Evolutionary conservation across 208 protist species (phyloP).

Genomic region (Leishmania amazonensis): DNA sequence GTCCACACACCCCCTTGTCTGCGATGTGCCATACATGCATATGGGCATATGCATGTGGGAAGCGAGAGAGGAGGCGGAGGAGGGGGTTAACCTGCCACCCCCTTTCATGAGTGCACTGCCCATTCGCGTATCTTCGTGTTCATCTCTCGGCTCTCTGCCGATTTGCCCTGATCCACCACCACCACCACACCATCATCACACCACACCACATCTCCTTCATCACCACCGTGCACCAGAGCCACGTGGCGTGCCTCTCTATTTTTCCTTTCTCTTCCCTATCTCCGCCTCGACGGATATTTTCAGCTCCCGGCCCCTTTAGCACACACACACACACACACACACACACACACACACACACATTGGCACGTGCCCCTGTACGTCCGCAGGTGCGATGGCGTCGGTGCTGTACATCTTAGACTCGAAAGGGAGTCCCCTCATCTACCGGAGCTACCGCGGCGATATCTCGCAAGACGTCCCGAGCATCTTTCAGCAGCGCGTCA

Average conservation of each 20-base stretch:
- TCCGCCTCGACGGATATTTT: not conserved
- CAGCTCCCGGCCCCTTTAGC: not conserved
- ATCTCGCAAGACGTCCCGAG: slow-evolving; percentile 84
- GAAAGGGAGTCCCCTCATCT: slow-evolving; percentile 95
- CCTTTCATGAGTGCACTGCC: not conserved
- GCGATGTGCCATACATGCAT: not conserved
- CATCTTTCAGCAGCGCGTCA: slow-evolving; percentile 87
- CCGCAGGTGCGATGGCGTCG: slow-evolving; percentile 74
- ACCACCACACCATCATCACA: not conserved
- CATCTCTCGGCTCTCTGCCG: not conserved
- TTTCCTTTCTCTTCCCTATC: not conserved
- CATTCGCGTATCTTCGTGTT: not conserved
- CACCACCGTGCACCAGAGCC: not conserved
- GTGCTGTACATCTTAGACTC: slow-evolving; percentile 94
- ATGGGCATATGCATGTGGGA: not conserved
- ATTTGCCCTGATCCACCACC: not conserved
- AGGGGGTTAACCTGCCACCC: not conserved
- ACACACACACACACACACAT: slow-evolving; percentile 4
- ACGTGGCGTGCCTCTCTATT: not conserved
- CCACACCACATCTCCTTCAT: not conserved
- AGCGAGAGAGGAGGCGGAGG: not conserved
- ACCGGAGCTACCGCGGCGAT: slow-evolving; percentile 96
- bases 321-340: slow-evolving; percentile 9
- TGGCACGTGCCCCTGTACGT: not conserved
- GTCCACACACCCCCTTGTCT: not conserved